A percentile compares a stretch with the other conserved stretches of the same genome.
Evolutionary conservation across 1,139 yeast species (phyloP).

Genomic region (Suhomyces wounanorum): DNA sequence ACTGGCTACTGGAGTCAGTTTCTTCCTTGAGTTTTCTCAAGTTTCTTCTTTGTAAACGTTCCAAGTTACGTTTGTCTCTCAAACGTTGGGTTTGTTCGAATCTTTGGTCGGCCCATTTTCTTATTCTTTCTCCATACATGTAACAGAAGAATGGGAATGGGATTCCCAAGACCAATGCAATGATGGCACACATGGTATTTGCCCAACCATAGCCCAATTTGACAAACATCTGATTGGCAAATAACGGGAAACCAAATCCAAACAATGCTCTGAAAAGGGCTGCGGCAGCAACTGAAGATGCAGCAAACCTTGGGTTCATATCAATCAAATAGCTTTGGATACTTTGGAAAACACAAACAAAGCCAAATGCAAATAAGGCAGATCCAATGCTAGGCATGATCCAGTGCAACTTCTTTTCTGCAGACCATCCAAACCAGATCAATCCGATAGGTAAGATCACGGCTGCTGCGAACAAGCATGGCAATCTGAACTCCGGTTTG

Average conservation of each 20-base stretch:
- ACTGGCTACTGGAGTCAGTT: conserved; percentile 5
- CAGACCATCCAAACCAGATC: conserved; percentile 52
- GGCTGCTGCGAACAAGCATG: conserved; percentile 42
- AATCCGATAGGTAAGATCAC: conserved; percentile 43
- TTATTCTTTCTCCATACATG: conserved; percentile 41
- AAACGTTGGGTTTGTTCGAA: conserved; percentile 35
- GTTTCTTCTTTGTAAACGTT: conserved; percentile 24
- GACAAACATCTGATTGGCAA: conserved; percentile 43
- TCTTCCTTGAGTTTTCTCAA: conserved; percentile 1
- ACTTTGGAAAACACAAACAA: conserved; percentile 48
- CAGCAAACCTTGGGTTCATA: conserved; percentile 47
- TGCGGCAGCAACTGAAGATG: conserved; percentile 50
- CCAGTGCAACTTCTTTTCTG: conserved; percentile 44
- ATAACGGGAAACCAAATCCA: conserved; percentile 47
- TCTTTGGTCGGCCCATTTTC: conserved; percentile 38
- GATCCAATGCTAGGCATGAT: conserved; percentile 50
- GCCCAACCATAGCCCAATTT: conserved; percentile 49
- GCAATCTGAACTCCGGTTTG: conserved; percentile 47
- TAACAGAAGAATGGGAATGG: conserved; percentile 49
- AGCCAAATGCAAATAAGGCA: conserved; percentile 46
- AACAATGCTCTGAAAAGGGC: conserved; percentile 48
- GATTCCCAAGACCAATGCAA: conserved; percentile 41
- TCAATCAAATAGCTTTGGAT: conserved; percentile 48
- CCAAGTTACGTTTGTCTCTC: conserved; percentile 37
- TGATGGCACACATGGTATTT: conserved; percentile 45